phyloP scores from a whole-genome alignment of 176 grass and related monocot species.

The Poa pratensis region DNA sequence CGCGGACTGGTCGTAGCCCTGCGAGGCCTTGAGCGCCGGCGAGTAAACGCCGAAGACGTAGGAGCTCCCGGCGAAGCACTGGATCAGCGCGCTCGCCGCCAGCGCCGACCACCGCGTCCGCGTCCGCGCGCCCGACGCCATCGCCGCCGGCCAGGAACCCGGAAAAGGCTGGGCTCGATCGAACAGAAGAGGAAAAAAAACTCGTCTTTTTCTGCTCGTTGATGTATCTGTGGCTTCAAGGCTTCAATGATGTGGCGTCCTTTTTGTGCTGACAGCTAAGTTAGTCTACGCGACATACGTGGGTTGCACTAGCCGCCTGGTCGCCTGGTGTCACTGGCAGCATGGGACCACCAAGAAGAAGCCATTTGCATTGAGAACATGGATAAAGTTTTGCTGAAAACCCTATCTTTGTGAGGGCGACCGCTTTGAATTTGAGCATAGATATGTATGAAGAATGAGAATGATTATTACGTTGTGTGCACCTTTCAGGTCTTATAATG shows the following conservation, averaged over 20 bases:
- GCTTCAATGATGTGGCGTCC: background rate
- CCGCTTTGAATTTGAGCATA: background rate
- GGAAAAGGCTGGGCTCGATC: background rate
- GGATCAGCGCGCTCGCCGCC: constrained; percentile 72
- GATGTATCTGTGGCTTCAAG: background rate
- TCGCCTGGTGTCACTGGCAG: background rate
- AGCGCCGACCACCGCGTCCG: constrained; percentile 76
- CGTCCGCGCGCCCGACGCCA: constrained; percentile 29
- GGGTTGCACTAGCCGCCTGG: background rate
- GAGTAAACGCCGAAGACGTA: constrained; percentile 95
- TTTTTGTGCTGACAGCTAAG: background rate
- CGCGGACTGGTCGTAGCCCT: constrained; percentile 87
- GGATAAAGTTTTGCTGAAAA: background rate
- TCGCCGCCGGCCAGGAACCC: background rate
- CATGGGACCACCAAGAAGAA: background rate
- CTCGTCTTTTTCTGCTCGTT: background rate
- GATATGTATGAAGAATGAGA: background rate
- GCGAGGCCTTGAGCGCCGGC: constrained; percentile 63
- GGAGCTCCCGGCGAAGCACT: constrained; percentile 61
- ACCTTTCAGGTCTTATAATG: background rate
- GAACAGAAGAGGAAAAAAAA: background rate
- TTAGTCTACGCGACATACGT: background rate
- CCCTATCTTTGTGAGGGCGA: background rate
- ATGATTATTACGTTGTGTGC: background rate
- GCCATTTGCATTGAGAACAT: background rate